These are phyloP conservation scores for Vitis rotundifolia DNA, from an alignment of 164 flowering plant species.

Conservation along the genomic window DNA sequence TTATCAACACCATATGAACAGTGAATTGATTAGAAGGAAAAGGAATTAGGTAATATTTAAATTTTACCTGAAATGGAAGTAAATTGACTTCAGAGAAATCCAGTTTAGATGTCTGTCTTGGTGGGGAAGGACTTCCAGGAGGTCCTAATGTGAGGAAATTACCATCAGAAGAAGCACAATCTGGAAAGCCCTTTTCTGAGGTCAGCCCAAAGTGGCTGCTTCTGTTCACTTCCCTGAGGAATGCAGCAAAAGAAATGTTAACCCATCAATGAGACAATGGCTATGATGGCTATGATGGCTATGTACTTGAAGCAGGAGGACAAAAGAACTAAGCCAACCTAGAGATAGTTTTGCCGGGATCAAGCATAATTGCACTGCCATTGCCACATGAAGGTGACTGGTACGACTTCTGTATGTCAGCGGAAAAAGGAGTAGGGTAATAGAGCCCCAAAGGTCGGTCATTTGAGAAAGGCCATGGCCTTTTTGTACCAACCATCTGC, in stretches of 20 bases:
- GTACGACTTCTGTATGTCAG: conserved; percentile 3
- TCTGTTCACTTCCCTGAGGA: conserved; percentile 1
- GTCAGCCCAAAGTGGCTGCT: background rate
- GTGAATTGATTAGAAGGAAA: background rate
- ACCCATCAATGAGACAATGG: too few relatives aligned
- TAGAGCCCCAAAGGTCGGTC: background rate
- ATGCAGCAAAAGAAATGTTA: background rate
- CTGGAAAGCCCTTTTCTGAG: background rate
- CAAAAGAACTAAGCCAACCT: conserved; percentile 1
- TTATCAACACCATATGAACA: background rate
- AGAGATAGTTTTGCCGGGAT: background rate
- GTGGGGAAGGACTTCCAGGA: background rate
- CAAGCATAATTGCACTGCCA: background rate
- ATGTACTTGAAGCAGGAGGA: too few relatives aligned
- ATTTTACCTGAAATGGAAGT: conserved; percentile 14
- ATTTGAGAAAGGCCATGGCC: conserved; percentile 17
- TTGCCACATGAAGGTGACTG: background rate
- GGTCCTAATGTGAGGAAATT: conserved; percentile 9
- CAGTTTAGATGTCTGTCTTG: background rate
- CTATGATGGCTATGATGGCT: too few relatives aligned
- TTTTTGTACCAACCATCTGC: conserved; percentile 16
- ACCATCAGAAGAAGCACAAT: conserved; percentile 1
- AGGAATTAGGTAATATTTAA: background rate
- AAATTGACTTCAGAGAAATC: background rate
- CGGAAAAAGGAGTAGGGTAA: background rate